Evolutionary conservation across 1,139 yeast species (phyloP), one percentile per base, ranked within the genome.

Genomic region (Geotrichum cucujoidarum): DNA sequence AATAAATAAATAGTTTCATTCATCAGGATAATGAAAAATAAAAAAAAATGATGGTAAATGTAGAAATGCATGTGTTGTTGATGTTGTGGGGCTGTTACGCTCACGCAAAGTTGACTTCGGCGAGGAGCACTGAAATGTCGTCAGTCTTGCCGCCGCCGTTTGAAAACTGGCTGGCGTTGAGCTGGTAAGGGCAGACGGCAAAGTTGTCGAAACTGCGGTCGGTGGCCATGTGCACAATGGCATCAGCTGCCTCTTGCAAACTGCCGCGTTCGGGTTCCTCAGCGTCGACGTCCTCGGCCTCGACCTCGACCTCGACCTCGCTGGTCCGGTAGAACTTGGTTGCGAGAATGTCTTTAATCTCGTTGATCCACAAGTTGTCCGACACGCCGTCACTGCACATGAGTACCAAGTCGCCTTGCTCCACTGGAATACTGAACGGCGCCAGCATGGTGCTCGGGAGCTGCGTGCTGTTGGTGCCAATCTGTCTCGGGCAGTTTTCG

Each of bases 331-430:
- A 31, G 50, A 40, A 55, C 13, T 60, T 62, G 18, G 57, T 60
- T 24, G 67, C 66, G 11, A 80, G 88, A 48, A 89, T 82, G 61
- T 89, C 65, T 5, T 62, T 55, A 18, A 76, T 69, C 58, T 76
- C 96, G 48, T 78, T 77, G 1, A 83, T 75, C 41, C 79, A 76
- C 42, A 90, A 78, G 64, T 92, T 92, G 65, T 92, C 98, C 18
- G 88, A 81, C 43, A 92, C 84, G 21, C 98, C 98, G 67, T 92
- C 98, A 0, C 97, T 88, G 40, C 95, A 94, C 63, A 90, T 81
- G 50, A 92, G 67, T 3, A 92, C 77, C 11, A 92, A 69, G 64
- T 92, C 97, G 45, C 81, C 80, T 49, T 75, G 76, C 59, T 79
- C 13, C 4, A 52, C 40, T 1, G 43, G 43, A 18, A 52, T 46